Conservation (phyloP, 2,329 filamentous ascomycete genomes). For the Alternaria postmessia region DNA sequence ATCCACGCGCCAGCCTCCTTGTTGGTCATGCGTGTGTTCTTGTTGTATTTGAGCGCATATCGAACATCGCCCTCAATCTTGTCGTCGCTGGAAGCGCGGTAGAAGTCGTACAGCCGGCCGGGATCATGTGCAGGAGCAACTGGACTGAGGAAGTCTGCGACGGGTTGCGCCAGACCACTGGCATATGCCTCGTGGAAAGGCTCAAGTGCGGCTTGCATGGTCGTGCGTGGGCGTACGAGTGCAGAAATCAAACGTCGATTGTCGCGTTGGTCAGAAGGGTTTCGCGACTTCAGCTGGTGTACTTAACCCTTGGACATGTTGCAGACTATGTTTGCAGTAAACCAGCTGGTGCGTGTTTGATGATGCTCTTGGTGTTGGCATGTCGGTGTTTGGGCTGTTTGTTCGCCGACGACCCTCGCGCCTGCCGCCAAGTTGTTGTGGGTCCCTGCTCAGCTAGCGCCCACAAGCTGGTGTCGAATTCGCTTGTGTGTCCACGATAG, state of each 20-base stretch:
- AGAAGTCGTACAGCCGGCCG: constrained; percentile 73
- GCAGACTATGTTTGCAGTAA: not conserved
- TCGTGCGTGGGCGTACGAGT: constrained; percentile 8
- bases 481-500: constrained; percentile 22
- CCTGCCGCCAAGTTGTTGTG: constrained; percentile 23
- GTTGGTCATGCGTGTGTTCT: constrained; percentile 64
- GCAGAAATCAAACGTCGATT: not conserved
- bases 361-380: constrained; percentile 3
- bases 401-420: constrained; percentile 21
- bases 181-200: constrained; percentile 76
- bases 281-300: constrained; percentile 13
- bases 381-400: constrained; percentile 39
- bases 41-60: constrained; percentile 72
- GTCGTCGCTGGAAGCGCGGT: constrained; percentile 72
- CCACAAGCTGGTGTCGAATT: constrained; percentile 32
- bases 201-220: constrained; percentile 76
- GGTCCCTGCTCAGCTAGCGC: constrained; percentile 28
- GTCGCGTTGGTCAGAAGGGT: constrained; percentile 9
- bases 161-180: constrained; percentile 71
- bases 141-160: constrained; percentile 80
- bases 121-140: constrained; percentile 69
- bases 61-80: constrained; percentile 74
- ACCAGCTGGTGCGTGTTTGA: not conserved
- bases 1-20: constrained; percentile 83
- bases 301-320: constrained; percentile 8